phyloP scores from a whole-genome alignment of 2,329 filamentous ascomycete genomes.

The Verticillium albo-atrum region DNA sequence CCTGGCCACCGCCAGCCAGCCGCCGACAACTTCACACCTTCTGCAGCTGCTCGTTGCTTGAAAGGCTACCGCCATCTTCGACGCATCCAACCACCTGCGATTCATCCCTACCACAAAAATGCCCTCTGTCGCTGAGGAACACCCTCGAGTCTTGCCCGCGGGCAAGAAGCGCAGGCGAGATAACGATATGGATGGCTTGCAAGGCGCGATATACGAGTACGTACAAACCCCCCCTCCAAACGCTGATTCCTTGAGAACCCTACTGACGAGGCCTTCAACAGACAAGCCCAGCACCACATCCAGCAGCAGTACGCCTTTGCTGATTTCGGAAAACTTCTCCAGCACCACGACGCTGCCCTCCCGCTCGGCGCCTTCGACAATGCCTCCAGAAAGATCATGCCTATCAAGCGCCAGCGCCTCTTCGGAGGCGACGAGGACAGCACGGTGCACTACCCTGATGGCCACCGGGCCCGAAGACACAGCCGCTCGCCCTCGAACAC shows the following conservation, averaged over 20 bases:
- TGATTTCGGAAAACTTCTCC: not conserved
- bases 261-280: not conserved
- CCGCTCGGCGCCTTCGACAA: not conserved
- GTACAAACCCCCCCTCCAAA: not conserved
- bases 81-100: not conserved
- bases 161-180: constrained; percentile 13
- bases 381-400: constrained; percentile 1
- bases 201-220: constrained; percentile 11
- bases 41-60: not conserved
- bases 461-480: not conserved
- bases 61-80: not conserved
- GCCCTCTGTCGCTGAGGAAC: constrained; percentile 13
- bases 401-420: not conserved
- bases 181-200: constrained; percentile 8
- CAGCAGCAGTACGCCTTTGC: not conserved
- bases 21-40: not conserved
- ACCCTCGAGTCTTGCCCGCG: constrained; percentile 8
- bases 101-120: not conserved
- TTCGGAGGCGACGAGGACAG: not conserved
- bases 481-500: not conserved
- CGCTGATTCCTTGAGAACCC: not conserved
- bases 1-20: not conserved
- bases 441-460: not conserved
- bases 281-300: not conserved
- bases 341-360: not conserved